A percentile compares a stretch with the other conserved stretches of the same genome.
Evolutionary conservation across 2,329 filamentous ascomycete species (phyloP).

Genomic region (Colletotrichum siamense): DNA sequence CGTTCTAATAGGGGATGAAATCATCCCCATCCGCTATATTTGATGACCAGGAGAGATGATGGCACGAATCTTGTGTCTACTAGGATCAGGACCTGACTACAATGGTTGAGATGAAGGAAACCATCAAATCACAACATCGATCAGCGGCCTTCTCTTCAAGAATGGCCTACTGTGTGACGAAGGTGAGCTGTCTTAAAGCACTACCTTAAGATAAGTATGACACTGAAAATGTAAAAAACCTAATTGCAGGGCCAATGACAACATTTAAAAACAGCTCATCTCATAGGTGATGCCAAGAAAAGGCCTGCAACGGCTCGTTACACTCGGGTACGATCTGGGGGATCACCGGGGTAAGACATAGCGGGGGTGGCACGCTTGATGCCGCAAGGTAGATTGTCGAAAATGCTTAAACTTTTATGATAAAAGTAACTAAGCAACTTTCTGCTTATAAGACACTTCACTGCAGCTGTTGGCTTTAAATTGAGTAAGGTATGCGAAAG

Average conservation of each 20-base stretch:
- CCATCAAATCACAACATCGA: background rate
- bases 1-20: background rate
- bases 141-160: background rate
- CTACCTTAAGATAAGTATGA: background rate
- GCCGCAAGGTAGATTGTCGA: background rate
- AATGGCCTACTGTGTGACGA: background rate
- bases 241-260: background rate
- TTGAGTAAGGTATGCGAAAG: too few relatives aligned
- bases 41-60: background rate
- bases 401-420: background rate
- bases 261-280: background rate
- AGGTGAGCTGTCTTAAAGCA: background rate
- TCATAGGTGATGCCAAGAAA: background rate
- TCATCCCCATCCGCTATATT: background rate
- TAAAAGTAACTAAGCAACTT: background rate
- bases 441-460: background rate
- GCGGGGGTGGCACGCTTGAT: background rate
- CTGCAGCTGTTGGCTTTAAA: too few relatives aligned
- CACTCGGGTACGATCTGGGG: background rate
- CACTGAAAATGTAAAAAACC: background rate
- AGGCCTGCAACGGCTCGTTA: background rate
- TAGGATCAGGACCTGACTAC: background rate
- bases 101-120: background rate
- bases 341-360: background rate
- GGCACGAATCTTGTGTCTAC: background rate